Conservation (phyloP, 208 protist genomes). For the Leishmania tarentolae region DNA sequence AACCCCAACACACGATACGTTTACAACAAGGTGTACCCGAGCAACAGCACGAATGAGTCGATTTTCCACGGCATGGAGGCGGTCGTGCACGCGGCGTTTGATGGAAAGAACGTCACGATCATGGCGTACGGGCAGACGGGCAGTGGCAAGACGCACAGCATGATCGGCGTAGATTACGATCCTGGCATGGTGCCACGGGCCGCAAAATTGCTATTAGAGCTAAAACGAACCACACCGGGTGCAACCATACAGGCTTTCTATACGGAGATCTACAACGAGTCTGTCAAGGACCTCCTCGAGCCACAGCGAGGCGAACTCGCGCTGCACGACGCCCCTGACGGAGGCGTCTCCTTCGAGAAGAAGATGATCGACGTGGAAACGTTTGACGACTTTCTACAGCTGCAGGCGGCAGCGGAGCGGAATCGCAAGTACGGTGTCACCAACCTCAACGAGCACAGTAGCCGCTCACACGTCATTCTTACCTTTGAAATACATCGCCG, state of each 20-base stretch:
- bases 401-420: slow-evolving; percentile 65
- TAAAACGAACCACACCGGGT: slow-evolving; percentile 47
- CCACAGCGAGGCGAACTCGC: slow-evolving; percentile 38
- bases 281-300: slow-evolving; percentile 77
- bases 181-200: slow-evolving; percentile 50
- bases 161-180: slow-evolving; percentile 68
- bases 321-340: slow-evolving; percentile 55
- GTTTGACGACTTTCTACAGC: slow-evolving; percentile 64
- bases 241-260: slow-evolving; percentile 62
- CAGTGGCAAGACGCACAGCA: slow-evolving; percentile 93
- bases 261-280: slow-evolving; percentile 90
- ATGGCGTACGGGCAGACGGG: slow-evolving; percentile 93
- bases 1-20: slow-evolving; percentile 81
- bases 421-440: slow-evolving; percentile 88
- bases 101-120: slow-evolving; percentile 79
- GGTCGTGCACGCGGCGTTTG: slow-evolving; percentile 75
- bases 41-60: slow-evolving; percentile 68
- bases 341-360: slow-evolving; percentile 46
- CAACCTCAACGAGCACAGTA: slow-evolving; percentile 89
- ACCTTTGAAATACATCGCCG: slow-evolving; percentile 43
- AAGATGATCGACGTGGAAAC: slow-evolving; percentile 60
- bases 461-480: slow-evolving; percentile 56
- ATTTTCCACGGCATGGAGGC: slow-evolving; percentile 84
- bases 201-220: slow-evolving; percentile 70
- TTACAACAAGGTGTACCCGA: slow-evolving; percentile 88